Percentiles rank a stretch among this genome's conserved stretches.
phyloP scores from a whole-genome alignment of 1,284 basidiomycete species.

The Spongispora temasekensis region DNA sequence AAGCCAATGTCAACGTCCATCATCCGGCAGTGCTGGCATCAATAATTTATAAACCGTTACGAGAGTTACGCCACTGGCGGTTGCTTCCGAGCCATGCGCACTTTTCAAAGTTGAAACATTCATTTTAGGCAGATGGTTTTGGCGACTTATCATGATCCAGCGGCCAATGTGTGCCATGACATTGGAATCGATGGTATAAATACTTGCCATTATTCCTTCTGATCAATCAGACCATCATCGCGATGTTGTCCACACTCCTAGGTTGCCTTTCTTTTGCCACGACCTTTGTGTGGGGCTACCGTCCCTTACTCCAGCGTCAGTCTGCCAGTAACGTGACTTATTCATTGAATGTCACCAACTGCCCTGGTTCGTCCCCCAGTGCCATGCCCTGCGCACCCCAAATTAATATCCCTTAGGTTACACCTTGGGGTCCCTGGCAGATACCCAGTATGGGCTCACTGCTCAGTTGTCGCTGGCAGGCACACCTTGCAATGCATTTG shows the following conservation, averaged over 20 bases:
- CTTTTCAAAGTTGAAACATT: no score
- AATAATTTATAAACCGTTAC: no score
- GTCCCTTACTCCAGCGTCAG: conserved; percentile 10
- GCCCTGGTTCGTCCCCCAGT: conserved; percentile 28
- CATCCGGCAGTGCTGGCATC: no score
- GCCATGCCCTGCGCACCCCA: neutral
- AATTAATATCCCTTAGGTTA: conserved; percentile 46
- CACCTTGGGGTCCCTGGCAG: conserved; percentile 44
- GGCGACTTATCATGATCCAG: no score
- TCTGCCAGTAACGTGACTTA: conserved; percentile 2
- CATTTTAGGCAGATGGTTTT: no score
- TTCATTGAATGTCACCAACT: conserved; percentile 30
- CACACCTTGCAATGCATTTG: conserved; percentile 70
- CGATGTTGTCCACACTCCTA: conserved; percentile 22
- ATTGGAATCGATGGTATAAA: no score
- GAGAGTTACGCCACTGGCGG: no score
- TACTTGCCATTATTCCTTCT: neutral
- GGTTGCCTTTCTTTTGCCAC: conserved; percentile 21
- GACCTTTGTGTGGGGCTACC: conserved; percentile 9
- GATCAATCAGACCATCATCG: conserved; percentile 2
- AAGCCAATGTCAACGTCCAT: no score
- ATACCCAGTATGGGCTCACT: conserved; percentile 51
- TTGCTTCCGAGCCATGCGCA: no score
- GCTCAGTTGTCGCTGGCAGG: conserved; percentile 62
- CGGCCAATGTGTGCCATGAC: no score